Conservation (phyloP, 2,329 filamentous ascomycete species). For the Calonectria henricotiae region DNA sequence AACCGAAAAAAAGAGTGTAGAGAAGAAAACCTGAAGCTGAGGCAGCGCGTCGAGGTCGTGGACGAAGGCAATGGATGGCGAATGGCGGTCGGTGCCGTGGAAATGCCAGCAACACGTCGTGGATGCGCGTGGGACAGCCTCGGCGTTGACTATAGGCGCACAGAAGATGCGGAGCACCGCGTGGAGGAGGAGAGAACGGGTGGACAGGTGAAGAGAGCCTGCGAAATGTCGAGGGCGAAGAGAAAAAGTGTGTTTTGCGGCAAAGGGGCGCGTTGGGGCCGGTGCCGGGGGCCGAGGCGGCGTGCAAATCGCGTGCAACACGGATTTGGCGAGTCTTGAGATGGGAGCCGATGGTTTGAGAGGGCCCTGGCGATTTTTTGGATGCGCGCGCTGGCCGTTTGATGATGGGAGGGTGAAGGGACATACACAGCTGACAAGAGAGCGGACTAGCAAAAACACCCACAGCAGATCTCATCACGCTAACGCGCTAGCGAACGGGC, state of each 20-base stretch:
- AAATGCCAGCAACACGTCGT: constrained; percentile 51
- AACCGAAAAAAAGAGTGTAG: constrained; percentile 53
- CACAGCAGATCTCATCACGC: constrained; percentile 65
- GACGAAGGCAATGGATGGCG: constrained; percentile 41
- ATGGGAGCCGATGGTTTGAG: constrained; percentile 74
- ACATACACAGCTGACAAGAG: constrained; percentile 66
- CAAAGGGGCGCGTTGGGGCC: constrained; percentile 62
- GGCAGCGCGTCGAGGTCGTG: constrained; percentile 46
- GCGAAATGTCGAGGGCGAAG: constrained; percentile 53
- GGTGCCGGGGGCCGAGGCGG: constrained; percentile 62
- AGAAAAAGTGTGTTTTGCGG: constrained; percentile 64
- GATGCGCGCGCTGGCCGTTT: constrained; percentile 72
- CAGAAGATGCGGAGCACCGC: constrained; percentile 48
- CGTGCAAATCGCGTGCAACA: constrained; percentile 71
- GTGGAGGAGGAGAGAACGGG: constrained; percentile 45
- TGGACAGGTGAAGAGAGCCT: constrained; percentile 47
- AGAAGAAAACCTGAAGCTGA: constrained; percentile 38
- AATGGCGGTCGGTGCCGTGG: constrained; percentile 42
- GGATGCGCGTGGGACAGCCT: constrained; percentile 52
- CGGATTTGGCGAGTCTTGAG: constrained; percentile 68
- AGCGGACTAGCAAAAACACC: constrained; percentile 59
- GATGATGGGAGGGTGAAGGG: constrained; percentile 69
- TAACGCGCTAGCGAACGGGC: constrained; percentile 49
- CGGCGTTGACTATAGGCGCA: constrained; percentile 46
- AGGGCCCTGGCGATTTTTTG: constrained; percentile 75